phyloP scores from a whole-genome alignment of 768 basidiomycete species.

The Sporobolomyces phaffii region DNA sequence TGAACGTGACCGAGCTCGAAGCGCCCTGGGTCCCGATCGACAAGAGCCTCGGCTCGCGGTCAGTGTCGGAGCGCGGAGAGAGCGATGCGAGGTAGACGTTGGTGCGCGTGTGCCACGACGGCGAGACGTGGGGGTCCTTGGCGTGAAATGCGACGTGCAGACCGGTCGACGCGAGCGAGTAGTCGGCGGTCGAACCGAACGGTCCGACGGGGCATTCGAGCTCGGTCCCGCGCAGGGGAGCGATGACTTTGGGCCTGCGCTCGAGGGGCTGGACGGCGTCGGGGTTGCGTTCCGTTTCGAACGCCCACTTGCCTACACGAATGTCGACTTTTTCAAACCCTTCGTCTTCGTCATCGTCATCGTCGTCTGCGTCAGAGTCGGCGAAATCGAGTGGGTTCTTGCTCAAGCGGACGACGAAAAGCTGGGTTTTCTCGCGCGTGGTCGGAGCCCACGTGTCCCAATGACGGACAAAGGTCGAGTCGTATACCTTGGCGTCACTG shows the following conservation, averaged over 20 bases:
- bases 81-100: constrained; percentile 71
- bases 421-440: constrained; percentile 58
- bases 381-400: constrained; percentile 45
- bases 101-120: constrained; percentile 82
- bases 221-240: constrained; percentile 14
- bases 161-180: constrained; percentile 57
- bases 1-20: too few species aligned
- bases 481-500: constrained; percentile 56
- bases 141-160: constrained; percentile 72
- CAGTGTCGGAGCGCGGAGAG: constrained; percentile 45
- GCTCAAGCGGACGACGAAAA: constrained; percentile 63
- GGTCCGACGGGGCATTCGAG: constrained; percentile 63
- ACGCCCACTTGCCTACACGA: not conserved
- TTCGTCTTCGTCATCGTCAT: constrained; percentile 21
- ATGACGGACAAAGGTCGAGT: constrained; percentile 63
- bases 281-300: not conserved
- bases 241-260: not conserved
- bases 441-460: constrained; percentile 67
- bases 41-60: constrained; percentile 55
- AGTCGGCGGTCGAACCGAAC: constrained; percentile 77
- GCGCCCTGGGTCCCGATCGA: constrained; percentile 83
- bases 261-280: not conserved
- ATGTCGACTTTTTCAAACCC: constrained; percentile 33
- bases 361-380: not conserved
- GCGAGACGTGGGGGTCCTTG: constrained; percentile 62